Conservation (phyloP, 1,139 yeast species). For the Taphrina wiesneri region DNA sequence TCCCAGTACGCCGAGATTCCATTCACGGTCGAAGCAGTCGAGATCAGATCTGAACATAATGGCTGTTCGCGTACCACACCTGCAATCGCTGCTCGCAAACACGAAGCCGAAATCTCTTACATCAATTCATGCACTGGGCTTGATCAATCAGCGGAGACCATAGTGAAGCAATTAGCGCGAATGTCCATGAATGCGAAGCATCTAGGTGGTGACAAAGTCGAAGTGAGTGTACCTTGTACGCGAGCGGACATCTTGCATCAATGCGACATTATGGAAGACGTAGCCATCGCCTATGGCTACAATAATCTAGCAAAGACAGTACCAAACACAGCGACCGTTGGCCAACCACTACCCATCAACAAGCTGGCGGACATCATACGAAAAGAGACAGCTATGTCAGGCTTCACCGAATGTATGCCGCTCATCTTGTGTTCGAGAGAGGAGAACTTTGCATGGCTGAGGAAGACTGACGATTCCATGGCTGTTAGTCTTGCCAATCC, state of each 20-base stretch:
- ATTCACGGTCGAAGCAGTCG: slow-evolving; percentile 74
- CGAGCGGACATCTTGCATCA: slow-evolving; percentile 95
- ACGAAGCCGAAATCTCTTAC: slow-evolving; percentile 77
- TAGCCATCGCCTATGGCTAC: slow-evolving; percentile 94
- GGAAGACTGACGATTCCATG: slow-evolving; percentile 63
- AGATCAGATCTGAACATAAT: slow-evolving; percentile 81
- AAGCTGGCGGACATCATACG: slow-evolving; percentile 89
- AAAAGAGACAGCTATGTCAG: slow-evolving; percentile 87
- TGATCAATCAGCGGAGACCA: slow-evolving; percentile 65
- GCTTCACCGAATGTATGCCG: slow-evolving; percentile 95
- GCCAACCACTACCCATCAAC: slow-evolving; percentile 86
- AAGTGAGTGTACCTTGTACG: slow-evolving; percentile 83
- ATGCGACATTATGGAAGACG: slow-evolving; percentile 99
- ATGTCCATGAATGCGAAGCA: slow-evolving; percentile 77
- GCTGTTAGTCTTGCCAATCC: slow-evolving; percentile 96
- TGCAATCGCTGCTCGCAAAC: slow-evolving; percentile 62
- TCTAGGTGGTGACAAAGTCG: slow-evolving; percentile 55
- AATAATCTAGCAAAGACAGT: slow-evolving; percentile 73
- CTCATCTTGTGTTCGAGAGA: slow-evolving; percentile 93
- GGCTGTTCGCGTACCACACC: slow-evolving; percentile 77
- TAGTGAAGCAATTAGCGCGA: slow-evolving; percentile 65
- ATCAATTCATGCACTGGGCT: slow-evolving; percentile 92
- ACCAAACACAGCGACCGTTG: slow-evolving; percentile 78
- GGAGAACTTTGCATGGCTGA: slow-evolving; percentile 87
- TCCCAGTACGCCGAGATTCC: slow-evolving; percentile 78